Base-by-base conservation (phyloP, 116 monocot species). In the Cymodocea nodosa region DNA sequence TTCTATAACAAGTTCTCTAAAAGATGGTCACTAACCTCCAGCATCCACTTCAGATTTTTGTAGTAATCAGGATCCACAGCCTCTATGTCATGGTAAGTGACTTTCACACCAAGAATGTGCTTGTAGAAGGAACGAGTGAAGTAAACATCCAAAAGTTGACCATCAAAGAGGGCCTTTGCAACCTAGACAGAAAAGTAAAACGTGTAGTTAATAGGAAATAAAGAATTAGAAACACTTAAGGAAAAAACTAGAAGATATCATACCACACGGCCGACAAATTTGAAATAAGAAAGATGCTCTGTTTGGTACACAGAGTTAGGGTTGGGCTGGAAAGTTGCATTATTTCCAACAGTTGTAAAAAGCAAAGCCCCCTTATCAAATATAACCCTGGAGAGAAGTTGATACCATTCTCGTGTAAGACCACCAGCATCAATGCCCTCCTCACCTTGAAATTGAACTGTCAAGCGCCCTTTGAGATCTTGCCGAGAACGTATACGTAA, bases 351-450 rank as follows among this genome's bases (percentile, higher is more conserved):
- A 14, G 98, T 99, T 3, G 98, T 99, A 60, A 99, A 99, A 35
- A 99, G 89, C 49, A 99, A 81, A 16, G 98, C 98, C 74, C 86
- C 84, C 79, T 87, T 92, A 73, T 99, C 98, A 80, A 99, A 99
- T 72, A 89, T 82, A 35, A 98, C 98, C 53, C 98, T 81, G 17
- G 98, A 98, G 25, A 98, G 70, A 48, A 86, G 56, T 63, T 92
- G 92, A 73, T 98, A 98, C 98, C 98, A 98, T 66, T 98, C 98
- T 52, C 98, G 62, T 5, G 98, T 98, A 37, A 98, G 84, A 19
- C 98, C 98, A 65, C 98, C 98, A 59, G 98, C 98, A 98, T 98
- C 98, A 75, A 98, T 98, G 64, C 98, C 98, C 76, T 98, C 98
- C 72, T 98, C 98, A 7, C 92, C 89, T 81, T 98, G 98, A 68